Base-by-base conservation (phyloP, 352 stramenopile genomes). In the Pythium plurisporium region DNA sequence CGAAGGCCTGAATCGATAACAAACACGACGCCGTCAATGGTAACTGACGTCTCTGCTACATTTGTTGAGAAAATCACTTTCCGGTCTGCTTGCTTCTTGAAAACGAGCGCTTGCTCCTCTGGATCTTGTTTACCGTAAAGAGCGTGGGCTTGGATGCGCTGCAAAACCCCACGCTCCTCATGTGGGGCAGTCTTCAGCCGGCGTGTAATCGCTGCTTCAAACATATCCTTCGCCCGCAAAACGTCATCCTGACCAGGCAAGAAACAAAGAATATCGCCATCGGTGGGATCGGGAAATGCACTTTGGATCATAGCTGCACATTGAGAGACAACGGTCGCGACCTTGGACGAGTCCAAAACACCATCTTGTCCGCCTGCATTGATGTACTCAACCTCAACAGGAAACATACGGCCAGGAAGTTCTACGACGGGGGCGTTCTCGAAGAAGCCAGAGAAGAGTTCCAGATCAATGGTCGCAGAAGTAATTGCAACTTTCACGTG, bases 41-140 rank as follows among this genome's bases (percentile, higher is more conserved):
- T 98, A 25, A 98, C 84, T 11, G 84, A 97, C 12, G 86, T 95
- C 65, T 93, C 81, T 22, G 83, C 82, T 30, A 95, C 86, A 56
- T 92, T 87, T 4, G 84, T 95, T 17, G 74, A 62, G 19, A 75
- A 64, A 19, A 95, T 86, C 8, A 94, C 74, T 41, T 91, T 93
- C 38, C 86, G 69, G 17, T 48, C 41, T 4, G n/a, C 36, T 15
- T 59, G 38, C 36, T 59, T 59, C 50, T 59, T 57, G 56, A 70
- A 70, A 15, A 67, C 63, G 2, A 57, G 47, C 27, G 62, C 45
- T 33, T 70, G 55, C 33, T 63, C 56, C 1, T 59, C 53, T 1
- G 55, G 44, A 11, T 70, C 63, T 23, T 65, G 55, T 37, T 65
- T 64, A 17, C 63, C 59, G 30, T 65, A 65, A 7, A 72, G 34